Percentiles rank a stretch among this genome's conserved stretches.
These are phyloP conservation scores for Amphicarpaea edgeworthii DNA, from an alignment of 306 rosid species.

Conservation along the genomic window DNA sequence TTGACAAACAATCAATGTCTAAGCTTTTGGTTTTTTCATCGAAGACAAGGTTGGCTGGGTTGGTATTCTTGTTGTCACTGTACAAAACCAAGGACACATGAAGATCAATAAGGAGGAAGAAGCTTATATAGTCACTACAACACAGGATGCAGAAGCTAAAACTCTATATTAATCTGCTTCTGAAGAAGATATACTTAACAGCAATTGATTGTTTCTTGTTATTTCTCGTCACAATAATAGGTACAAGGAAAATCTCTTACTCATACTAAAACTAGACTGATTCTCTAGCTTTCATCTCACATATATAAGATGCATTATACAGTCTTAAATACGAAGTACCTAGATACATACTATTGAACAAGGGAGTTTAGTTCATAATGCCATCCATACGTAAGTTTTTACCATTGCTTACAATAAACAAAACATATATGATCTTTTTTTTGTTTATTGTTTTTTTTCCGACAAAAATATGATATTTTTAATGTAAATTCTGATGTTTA, in stretches of 20 bases:
- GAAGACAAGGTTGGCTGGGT: too few relatives aligned
- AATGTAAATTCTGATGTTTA: background rate
- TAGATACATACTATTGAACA: background rate
- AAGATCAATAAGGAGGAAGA: too few relatives aligned
- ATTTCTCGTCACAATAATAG: background rate
- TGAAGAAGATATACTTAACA: too few relatives aligned
- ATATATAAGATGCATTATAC: background rate
- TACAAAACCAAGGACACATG: too few relatives aligned
- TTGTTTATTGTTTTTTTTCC: background rate
- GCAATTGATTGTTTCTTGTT: too few relatives aligned
- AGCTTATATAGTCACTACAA: too few relatives aligned
- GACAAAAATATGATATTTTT: background rate
- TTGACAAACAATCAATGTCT: background rate
- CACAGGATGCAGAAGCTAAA: too few relatives aligned
- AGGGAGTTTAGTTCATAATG: background rate
- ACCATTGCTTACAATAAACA: background rate
- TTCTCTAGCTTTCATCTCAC: background rate
- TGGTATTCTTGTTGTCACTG: too few relatives aligned
- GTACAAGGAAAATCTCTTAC: background rate
- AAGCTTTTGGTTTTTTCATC: too few relatives aligned
- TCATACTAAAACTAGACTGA: background rate
- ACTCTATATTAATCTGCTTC: too few relatives aligned
- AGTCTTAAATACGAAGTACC: background rate
- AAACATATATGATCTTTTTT: slow-evolving; percentile 10
- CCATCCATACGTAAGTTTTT: background rate